phyloP scores from a whole-genome alignment of 1,284 basidiomycete genomes.

The Apiotrichum siamense region DNA sequence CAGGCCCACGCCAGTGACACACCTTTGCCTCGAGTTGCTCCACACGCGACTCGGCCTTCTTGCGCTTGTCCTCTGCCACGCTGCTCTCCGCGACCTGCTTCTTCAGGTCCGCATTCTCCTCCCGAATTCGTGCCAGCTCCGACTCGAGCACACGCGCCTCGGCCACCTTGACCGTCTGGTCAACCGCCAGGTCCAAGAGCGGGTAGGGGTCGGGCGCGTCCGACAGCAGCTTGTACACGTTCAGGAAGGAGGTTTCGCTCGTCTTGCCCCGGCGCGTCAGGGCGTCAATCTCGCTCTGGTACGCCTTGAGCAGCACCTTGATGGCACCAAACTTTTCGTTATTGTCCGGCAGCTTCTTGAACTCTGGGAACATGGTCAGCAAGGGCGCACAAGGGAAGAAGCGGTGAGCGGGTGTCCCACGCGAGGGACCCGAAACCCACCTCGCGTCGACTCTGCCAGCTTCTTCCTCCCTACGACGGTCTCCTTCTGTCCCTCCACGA shows the following conservation, averaged over 20 bases:
- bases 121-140: constrained; percentile 63
- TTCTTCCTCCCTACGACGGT: constrained; percentile 86
- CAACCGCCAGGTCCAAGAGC: constrained; percentile 84
- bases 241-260: constrained; percentile 88
- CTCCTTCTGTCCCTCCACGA: constrained; percentile 98
- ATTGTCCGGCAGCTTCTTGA: constrained; percentile 80
- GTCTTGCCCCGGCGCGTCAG: constrained; percentile 85
- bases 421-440: constrained; percentile 48
- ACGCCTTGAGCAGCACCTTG: constrained; percentile 86
- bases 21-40: constrained; percentile 81
- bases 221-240: constrained; percentile 85
- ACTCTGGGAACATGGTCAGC: constrained; percentile 56
- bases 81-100: constrained; percentile 62
- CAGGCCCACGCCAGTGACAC: not conserved
- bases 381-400: too few relatives aligned
- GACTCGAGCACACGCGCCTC: constrained; percentile 68
- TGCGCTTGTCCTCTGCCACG: constrained; percentile 64
- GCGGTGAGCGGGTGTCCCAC: too few relatives aligned
- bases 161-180: constrained; percentile 80
- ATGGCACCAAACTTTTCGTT: constrained; percentile 75
- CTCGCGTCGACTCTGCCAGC: constrained; percentile 87
- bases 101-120: constrained; percentile 72
- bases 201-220: constrained; percentile 96
- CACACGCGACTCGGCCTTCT: constrained; percentile 64
- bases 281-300: constrained; percentile 92